Evolutionary conservation across 2,329 filamentous ascomycete species (phyloP), one percentile per base, ranked within the genome.

Genomic region (Pezicula neosporulosa): DNA sequence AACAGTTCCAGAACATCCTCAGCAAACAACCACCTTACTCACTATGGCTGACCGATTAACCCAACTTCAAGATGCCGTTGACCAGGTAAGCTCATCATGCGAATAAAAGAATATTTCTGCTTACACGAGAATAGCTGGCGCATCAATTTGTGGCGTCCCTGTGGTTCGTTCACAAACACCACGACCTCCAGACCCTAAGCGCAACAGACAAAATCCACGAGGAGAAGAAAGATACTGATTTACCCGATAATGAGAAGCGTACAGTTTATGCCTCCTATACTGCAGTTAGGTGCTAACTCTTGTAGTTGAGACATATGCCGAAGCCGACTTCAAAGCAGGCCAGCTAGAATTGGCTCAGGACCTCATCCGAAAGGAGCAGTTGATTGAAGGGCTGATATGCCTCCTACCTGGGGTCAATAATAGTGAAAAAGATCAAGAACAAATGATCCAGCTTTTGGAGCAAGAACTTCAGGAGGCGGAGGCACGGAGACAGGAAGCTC

Each of bases 1-100:
- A 19, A 45, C 48, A 49, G 44, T 33, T 33, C 28, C 28, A 49
- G 35, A 28, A 16, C 12, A 19, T 12, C 27, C 1, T 36, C 27
- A 10, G 46, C 35, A 42, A 37, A 36, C n/a, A 27, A 24, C 24
- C 5, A 24, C 24, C 24, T 24, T 24, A 24, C 24, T 24, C 46
- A 55, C 9, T 48, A 90, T 90, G 84, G 80, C 80, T 27, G 90
- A 95, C 66, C 78, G 86, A 56, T 77, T 95, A 52, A 93, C 90
- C 1, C 89, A 94, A 68, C 77, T 94, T 52, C 90, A 95, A 70
- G 89, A 94, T 73, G 86, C 88, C 69, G 82, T 93, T 54, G 89
- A 94, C 64, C 84, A 91, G 78, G 89, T 89, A 72, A 33, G 70
- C 44, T 12, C 44, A 47, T 53, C 42, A 18, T 16, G 12, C 16